A percentile compares a stretch with the other conserved stretches of the same genome.
phyloP scores from a whole-genome alignment of 192 early-diverging fungal genomes.

The Backusella mclennaniae region DNA sequence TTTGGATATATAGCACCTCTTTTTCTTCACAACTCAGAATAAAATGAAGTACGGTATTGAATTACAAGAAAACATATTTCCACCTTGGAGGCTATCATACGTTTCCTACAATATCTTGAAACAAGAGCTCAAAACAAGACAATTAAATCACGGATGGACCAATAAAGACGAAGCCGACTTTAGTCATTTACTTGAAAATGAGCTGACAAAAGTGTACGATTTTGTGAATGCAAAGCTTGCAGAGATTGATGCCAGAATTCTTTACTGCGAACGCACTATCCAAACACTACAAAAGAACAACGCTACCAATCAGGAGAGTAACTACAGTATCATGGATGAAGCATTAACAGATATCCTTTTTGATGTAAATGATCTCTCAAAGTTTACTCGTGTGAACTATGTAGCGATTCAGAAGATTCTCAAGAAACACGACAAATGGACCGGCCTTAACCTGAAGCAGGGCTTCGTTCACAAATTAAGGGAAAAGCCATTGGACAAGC shows the following conservation, averaged over 20 bases:
- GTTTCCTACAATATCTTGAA: slow-evolving; percentile 34
- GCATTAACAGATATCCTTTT: slow-evolving; percentile 57
- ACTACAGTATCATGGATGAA: slow-evolving; percentile 58
- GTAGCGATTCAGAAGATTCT: slow-evolving; percentile 90
- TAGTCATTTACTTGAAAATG: slow-evolving; percentile 26
- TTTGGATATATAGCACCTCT: background rate
- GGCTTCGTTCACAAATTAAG: slow-evolving; percentile 29
- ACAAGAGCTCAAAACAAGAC: slow-evolving; percentile 41
- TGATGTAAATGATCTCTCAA: slow-evolving; percentile 78
- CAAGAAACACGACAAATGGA: slow-evolving; percentile 92
- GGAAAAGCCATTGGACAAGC: slow-evolving; percentile 71
- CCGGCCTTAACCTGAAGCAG: slow-evolving; percentile 20
- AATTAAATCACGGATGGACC: slow-evolving; percentile 53
- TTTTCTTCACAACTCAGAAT: background rate
- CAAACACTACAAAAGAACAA: slow-evolving; percentile 27
- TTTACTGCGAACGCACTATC: slow-evolving; percentile 61
- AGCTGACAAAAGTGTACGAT: slow-evolving; percentile 52
- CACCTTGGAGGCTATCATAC: slow-evolving; percentile 33
- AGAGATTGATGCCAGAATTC: slow-evolving; percentile 71
- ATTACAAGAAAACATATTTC: slow-evolving; percentile 37
- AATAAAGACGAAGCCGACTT: slow-evolving; percentile 63
- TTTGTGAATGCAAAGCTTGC: slow-evolving; percentile 73
- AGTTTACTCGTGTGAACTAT: slow-evolving; percentile 79
- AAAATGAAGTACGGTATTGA: slow-evolving; percentile 35
- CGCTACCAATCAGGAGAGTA: slow-evolving; percentile 51